Base-by-base conservation (phyloP, 345 rosid genomes). In the Eucalyptus brandiana region DNA sequence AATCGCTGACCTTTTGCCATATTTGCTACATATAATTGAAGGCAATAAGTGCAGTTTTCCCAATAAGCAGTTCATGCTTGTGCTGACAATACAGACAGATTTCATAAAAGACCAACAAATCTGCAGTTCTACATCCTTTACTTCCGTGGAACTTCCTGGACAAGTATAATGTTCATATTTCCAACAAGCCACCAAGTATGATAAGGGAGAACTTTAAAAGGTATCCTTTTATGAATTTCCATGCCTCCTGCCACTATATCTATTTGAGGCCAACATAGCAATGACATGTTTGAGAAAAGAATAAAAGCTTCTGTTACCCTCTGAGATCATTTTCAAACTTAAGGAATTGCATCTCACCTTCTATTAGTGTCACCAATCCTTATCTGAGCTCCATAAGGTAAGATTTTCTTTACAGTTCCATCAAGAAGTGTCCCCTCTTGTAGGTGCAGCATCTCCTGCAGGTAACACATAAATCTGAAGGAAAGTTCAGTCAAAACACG, bases 371-470 rank as follows among this genome's bases (percentile, higher is more conserved):
- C 96, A 17, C 96, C 96, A 32, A 97, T 95, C 91, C 93, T 93
- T 91, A 97, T 94, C 91, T 96, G 98, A 72, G 99, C 99, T 92
- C 99, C 99, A 91, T 95, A 96, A 3, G 99, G 96, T 85, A 94
- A 93, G 83, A 95, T 93, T 92, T 93, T 97, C 91, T 89, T 94
- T 40, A 97, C 97, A 76, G 93, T 95, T 87, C 99, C 99, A 86
- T 95, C 97, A 89, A 97, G 93, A 89, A 97, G 97, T 86, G 99
- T 94, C 90, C 99, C 99, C 91, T 95, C 99, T 91, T 87, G 92
- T 88, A 97, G 98, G 87, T 97, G 90, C 90, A 92, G 37, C 94
- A 90, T 95, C 94, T 95, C 99, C 99, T 97, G 93, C 76, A 91
- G 92, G 56, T 28, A 53, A 87, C 69, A 88, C 83, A 76, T 21